Base-by-base conservation (phyloP, 331 rosid species). In the Quercus lobata region DNA sequence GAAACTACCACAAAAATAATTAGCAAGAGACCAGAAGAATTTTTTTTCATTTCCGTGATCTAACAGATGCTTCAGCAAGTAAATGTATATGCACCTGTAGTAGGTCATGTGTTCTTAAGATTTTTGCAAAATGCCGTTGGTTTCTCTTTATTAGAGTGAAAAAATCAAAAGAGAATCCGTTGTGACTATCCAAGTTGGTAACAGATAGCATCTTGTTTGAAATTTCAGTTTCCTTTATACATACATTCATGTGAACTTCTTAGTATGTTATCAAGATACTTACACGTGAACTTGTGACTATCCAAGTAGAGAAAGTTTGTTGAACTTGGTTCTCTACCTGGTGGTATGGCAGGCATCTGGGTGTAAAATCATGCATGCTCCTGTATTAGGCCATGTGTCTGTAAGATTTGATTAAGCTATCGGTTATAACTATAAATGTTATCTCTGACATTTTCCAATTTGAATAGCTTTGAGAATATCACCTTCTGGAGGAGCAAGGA, bases 391-490 rank as follows among this genome's bases (percentile, higher is more conserved):
- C 17, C 52, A n/a, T 34, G 71, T 29, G 53, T 35, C 37, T 1
- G 19, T 32, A 68, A 35, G 53, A 9, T 68, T 35, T 49, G 57
- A 5, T 27, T 57, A 30, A 53, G 22, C 29, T 29, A 60, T 32
- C 6, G 70, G 32, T 54, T 14, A 22, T 63, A 24, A 49, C 32
- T 61, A 75, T 74, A 82, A 72, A 46, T 70, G 25, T 44, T 5
- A 72, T 34, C 54, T 62, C 79, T 84, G 80, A 81, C 71, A 30
- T 81, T 73, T 81, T 74, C 22, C 22, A 19, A 17, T 60, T 75
- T 74, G 65, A 72, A 58, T 84, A 95, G 98, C 76, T 95, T 95
- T 75, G 90, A 86, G 83, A 93, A 95, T 77, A 82, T 95, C 73
- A 88, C 96, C 73, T 90, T 93, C 73, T 81, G 89, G 91, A 93